Evolutionary conservation across 805 yeast genomes (phyloP), one percentile per base, ranked within the genome.

Genomic region (Starmera amethionina): DNA sequence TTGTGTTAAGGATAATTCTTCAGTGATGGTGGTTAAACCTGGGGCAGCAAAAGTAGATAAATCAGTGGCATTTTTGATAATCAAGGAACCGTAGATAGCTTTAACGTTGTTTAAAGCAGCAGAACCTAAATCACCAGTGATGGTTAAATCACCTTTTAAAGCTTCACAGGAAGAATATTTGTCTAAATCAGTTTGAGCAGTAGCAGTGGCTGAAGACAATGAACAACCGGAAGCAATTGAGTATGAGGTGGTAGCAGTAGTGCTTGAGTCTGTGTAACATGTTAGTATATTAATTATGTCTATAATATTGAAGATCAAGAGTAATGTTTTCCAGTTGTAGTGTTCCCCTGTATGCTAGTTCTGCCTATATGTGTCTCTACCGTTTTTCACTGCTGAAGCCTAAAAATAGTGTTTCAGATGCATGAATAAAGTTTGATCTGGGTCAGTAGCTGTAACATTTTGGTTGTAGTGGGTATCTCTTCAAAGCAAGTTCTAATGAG

Each of bases 151-250:
- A 73, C 96, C 97, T 48, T 75, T 73, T 51, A 93, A 72, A 46
- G 87, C 82, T 32, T 74, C 63, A 77, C 98, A 93, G 36, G 78
- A 70, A 38, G 85, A 63, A 40, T 82, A 74, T 25, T 62, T 56
- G 54, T 87, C 95, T 58, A 90, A 77, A 51, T 87, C 89, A 29
- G 83, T 53, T 65, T 88, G 87, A 34, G 79, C 75, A 41, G 93
- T 77, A 52, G 87, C 95, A 40, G 95, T 84, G 48, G 68, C 69
- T 51, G 71, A 68, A 27, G 67, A 54, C 68, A 81, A 77, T 32
- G 83, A 70, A 74, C 94, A 84, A 27, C 79, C 75, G 8, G 76
- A 75, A 46, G 75, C 72, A 39, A 72, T 64, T 22, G 67, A 53
- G 48, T 62, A 56, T 10, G 72, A 55, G 25, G 75, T 65, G 37